Base-by-base conservation (phyloP, 2,329 filamentous ascomycete genomes). In the Harringtonia lauricola region DNA sequence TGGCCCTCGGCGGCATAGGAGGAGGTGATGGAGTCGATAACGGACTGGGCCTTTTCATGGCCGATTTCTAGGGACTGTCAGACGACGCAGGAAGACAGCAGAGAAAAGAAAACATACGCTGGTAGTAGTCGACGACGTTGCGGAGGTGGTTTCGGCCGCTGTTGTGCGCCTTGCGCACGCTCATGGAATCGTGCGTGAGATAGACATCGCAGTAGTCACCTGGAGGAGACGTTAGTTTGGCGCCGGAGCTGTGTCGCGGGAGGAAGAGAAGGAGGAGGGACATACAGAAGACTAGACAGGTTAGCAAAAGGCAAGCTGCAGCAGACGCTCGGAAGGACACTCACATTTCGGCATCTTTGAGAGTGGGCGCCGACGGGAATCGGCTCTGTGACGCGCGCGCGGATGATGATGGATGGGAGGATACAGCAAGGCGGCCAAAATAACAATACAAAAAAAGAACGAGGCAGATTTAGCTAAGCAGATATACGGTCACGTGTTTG, bases 121-220 rank as follows among this genome's bases (percentile, higher is more conserved):
- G 89, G 65, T 98, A 98, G 69, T 98, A 98, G 61, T 95, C 89
- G 56, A 95, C 83, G 26, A 98, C 92, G 64, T 98, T 98, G 59
- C 92, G 86, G 50, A 98, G 70, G 61, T 98, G 92, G 69, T 98
- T 98, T 57, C 90, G 81, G 50, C 92, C 92, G 61, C 80, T 84
- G 72, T 98, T 98, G 67, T 98, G 92, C 40, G 92, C 92, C 71
- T 96, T 96, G 57, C 92, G 89, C 66, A 98, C 92, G 67, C 88
- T 95, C 90, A 96, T 96, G 37, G 88, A 95, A 74, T 98, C 92
- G 76, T 98, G 92, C 54, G 92, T 98, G 56, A 98, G 84, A 76
- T 98, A 98, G 65, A 98, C 92, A 83, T 98, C 92, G 77, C 92
- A 98, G 68, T 98, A 98, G 65, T 98, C 92, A 74, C 52, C 81